phyloP scores from a whole-genome alignment of 73 alveolate genomes.

The Tetrahymena malaccensis region DNA sequence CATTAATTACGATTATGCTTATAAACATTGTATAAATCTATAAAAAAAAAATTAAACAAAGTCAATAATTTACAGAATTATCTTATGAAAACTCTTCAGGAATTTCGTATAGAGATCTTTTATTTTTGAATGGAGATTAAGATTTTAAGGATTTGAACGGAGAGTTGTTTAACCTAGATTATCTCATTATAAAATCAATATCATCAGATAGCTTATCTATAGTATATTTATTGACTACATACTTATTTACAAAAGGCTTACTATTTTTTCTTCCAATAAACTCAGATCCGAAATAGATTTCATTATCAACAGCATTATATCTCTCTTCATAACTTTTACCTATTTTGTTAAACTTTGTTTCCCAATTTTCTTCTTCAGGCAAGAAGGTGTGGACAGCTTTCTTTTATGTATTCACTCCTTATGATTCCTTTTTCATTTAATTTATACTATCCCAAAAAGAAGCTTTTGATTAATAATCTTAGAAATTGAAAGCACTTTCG shows the following conservation, averaged over 20 bases:
- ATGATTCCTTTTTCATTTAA: not conserved
- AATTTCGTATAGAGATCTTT: not conserved
- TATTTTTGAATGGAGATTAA: not conserved
- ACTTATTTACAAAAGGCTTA: not conserved
- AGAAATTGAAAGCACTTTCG: not conserved
- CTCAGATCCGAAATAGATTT: not conserved
- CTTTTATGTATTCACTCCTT: not conserved
- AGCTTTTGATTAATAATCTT: not conserved
- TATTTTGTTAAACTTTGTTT: not conserved
- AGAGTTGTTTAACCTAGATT: not conserved
- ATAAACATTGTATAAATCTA: not conserved
- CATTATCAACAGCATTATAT: not conserved
- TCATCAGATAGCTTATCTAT: not conserved
- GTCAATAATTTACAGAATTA: not conserved
- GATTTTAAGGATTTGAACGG: not conserved
- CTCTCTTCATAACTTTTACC: not conserved
- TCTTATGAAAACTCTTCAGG: not conserved
- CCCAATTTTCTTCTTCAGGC: not conserved
- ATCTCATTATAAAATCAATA: not conserved
- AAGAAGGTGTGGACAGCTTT: not conserved
- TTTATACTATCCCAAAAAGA: not conserved
- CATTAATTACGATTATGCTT: not conserved
- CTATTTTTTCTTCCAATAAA: not conserved
- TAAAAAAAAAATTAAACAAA: not conserved
- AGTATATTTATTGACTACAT: not conserved